These are phyloP conservation scores for Lentinula boryana DNA, from an alignment of 768 basidiomycete genomes.

Conservation along the genomic window DNA sequence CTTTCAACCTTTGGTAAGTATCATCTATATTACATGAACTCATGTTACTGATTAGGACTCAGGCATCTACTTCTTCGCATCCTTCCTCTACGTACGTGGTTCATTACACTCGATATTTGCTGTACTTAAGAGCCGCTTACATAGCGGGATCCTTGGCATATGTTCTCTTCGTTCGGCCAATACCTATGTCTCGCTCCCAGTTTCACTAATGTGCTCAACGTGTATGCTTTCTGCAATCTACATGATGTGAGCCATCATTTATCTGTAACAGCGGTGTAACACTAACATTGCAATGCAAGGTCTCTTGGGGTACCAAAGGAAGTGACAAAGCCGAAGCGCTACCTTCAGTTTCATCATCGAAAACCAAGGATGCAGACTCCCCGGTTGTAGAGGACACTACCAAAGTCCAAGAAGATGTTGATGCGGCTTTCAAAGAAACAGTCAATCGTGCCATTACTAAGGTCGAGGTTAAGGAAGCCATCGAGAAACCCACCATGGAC, in stretches of 20 bases:
- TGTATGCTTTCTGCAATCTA: conserved; percentile 96
- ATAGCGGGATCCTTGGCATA: conserved; percentile 95
- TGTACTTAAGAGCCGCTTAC: conserved; percentile 5
- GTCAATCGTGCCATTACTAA: conserved; percentile 84
- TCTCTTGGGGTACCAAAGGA: conserved; percentile 94
- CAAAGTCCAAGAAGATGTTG: conserved; percentile 81
- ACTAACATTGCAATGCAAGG: conserved; percentile 28
- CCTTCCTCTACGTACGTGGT: conserved; percentile 73
- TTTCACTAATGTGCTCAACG: conserved; percentile 93
- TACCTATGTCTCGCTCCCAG: conserved; percentile 87
- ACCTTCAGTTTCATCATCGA: conserved; percentile 84
- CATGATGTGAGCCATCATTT: conserved; percentile 57
- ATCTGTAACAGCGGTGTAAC: neutral
- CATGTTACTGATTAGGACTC: conserved; percentile 1
- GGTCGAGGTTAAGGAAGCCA: conserved; percentile 53
- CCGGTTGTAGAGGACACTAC: conserved; percentile 84
- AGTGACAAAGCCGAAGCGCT: conserved; percentile 91
- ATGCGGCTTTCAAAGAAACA: conserved; percentile 87
- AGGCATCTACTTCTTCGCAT: conserved; percentile 80
- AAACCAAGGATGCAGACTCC: conserved; percentile 66
- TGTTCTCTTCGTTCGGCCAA: conserved; percentile 91
- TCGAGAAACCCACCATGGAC: conserved; percentile 80
- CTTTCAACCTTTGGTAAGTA: conserved; percentile 76
- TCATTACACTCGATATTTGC: neutral
- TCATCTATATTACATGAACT: neutral